Conservation (phyloP, 805 yeast genomes). For the Scheffersomyces amazonensis region DNA sequence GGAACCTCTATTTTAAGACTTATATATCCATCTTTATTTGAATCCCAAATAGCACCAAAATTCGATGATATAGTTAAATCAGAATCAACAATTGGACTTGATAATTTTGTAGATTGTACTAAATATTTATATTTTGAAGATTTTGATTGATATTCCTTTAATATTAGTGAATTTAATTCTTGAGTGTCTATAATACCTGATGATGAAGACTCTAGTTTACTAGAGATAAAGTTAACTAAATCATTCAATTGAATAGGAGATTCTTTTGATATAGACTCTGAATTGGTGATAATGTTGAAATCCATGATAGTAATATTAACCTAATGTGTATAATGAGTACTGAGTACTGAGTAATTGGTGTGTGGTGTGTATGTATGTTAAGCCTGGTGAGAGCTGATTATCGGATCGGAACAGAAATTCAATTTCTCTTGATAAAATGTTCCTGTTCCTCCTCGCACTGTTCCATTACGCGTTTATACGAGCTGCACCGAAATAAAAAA, state of each 20-base stretch:
- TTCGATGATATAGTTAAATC: constrained; percentile 26
- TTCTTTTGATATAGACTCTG: constrained; percentile 9
- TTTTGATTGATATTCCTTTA: constrained; percentile 34
- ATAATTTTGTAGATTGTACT: constrained; percentile 40
- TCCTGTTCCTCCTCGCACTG: too few species aligned
- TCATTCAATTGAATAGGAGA: constrained; percentile 18
- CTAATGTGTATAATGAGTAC: too few species aligned
- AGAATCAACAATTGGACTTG: constrained; percentile 15
- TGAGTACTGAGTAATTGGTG: too few species aligned
- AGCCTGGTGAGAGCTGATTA: too few species aligned
- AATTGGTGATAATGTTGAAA: not conserved
- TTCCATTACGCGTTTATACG: too few species aligned
- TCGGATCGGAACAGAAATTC: too few species aligned
- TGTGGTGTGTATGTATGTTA: too few species aligned
- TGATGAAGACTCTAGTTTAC: not conserved
- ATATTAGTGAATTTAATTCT: constrained; percentile 24
- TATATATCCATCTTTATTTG: constrained; percentile 51
- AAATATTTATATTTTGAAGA: constrained; percentile 59
- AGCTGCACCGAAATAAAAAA: too few species aligned
- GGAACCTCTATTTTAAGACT: constrained; percentile 23
- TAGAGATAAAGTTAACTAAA: constrained; percentile 9
- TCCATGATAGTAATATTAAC: too few species aligned
- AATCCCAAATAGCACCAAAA: constrained; percentile 59
- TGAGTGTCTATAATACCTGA: constrained; percentile 9
- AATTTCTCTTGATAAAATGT: too few species aligned